A percentile compares a stretch with the other conserved stretches of the same genome.
phyloP scores from a whole-genome alignment of 1,284 basidiomycete genomes.

The Sporisorium sorghi region DNA sequence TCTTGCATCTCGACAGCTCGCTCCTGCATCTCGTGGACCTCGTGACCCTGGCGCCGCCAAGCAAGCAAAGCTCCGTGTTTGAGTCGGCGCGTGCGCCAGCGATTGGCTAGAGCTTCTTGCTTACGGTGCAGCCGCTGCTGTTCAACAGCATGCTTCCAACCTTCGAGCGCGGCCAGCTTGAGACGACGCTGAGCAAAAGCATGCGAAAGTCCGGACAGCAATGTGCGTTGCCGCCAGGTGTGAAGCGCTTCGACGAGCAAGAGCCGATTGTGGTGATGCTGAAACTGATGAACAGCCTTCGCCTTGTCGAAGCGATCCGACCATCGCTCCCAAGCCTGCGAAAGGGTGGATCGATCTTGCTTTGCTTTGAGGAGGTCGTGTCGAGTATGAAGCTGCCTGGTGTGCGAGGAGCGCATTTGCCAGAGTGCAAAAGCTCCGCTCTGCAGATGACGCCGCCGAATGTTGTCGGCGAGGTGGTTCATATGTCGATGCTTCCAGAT shows the following conservation, averaged over 20 bases:
- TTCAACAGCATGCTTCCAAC: constrained; percentile 27
- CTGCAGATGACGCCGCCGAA: constrained; percentile 42
- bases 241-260: constrained; percentile 15
- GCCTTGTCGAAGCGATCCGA: constrained; percentile 11
- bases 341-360: constrained; percentile 11
- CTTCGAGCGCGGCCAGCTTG: constrained; percentile 29
- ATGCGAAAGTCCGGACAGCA: constrained; percentile 39
- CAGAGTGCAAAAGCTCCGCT: constrained; percentile 50
- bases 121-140: constrained; percentile 14
- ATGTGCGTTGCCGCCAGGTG: constrained; percentile 25
- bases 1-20: constrained; percentile 10
- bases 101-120: constrained; percentile 40
- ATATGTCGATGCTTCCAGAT: constrained; percentile 23
- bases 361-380: constrained; percentile 16
- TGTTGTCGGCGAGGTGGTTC: constrained; percentile 16
- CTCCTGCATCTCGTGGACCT: constrained; percentile 7
- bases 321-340: constrained; percentile 31
- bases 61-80: constrained; percentile 20
- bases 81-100: constrained; percentile 39
- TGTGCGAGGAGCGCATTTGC: constrained; percentile 35
- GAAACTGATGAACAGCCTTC: constrained; percentile 18
- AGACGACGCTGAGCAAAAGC: constrained; percentile 42
- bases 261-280: constrained; percentile 23
- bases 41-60: constrained; percentile 15
- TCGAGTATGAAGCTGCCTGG: constrained; percentile 19